Percentiles rank a stretch among this genome's conserved stretches.
Conservation (phyloP, 139 green algal species). For the Haematococcus lacustris region DNA sequence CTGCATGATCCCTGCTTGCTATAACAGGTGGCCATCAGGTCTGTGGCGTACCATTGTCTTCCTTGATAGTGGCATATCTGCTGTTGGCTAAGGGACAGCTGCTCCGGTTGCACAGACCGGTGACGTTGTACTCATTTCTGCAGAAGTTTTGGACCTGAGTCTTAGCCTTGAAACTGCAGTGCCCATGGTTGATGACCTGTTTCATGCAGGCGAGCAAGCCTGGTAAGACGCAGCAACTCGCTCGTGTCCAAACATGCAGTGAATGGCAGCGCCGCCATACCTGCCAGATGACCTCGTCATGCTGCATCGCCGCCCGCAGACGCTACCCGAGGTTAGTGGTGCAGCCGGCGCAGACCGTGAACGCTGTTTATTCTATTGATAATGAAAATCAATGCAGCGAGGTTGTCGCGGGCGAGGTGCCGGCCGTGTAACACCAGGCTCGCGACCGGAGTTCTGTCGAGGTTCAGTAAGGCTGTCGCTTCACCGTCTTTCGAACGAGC, state of each 20-base stretch:
- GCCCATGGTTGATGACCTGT: constrained; percentile 92
- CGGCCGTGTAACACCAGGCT: too few relatives aligned
- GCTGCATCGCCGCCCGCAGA: constrained; percentile 15
- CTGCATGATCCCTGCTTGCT: too few relatives aligned
- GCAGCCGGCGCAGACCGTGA: too few relatives aligned
- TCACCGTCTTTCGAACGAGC: too few relatives aligned
- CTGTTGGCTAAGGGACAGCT: constrained; percentile 95
- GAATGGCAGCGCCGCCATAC: neutral
- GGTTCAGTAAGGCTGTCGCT: too few relatives aligned
- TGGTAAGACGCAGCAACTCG: neutral
- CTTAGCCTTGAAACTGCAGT: constrained; percentile 93
- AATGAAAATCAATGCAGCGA: too few relatives aligned
- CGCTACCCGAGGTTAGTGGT: too few relatives aligned
- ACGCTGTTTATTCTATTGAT: too few relatives aligned
- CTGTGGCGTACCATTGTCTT: constrained; percentile 59
- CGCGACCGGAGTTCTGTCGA: too few relatives aligned
- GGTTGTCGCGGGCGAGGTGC: too few relatives aligned
- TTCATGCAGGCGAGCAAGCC: neutral
- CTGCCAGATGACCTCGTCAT: constrained; percentile 32
- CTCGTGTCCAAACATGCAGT: neutral
- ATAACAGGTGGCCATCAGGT: too few relatives aligned
- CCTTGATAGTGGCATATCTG: constrained; percentile 85
- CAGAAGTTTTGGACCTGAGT: constrained; percentile 94
- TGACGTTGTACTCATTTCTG: constrained; percentile 97
- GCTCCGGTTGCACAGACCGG: constrained; percentile 86